phyloP scores from a whole-genome alignment of 2,329 filamentous ascomycete genomes.

The Orbilia javanica region DNA sequence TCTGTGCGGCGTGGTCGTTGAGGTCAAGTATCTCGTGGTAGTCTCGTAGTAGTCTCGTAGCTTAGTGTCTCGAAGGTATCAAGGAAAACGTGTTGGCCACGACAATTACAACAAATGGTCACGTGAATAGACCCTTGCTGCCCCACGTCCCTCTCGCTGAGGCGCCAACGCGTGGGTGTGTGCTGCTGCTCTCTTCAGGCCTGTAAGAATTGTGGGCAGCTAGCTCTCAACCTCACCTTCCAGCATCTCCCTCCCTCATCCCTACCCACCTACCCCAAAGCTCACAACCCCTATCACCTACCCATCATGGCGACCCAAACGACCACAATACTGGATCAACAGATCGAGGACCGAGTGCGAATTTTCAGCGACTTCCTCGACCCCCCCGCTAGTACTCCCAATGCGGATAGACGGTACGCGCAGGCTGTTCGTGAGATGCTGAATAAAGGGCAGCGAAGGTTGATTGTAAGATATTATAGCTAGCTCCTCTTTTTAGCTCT shows the following conservation, averaged over 20 bases:
- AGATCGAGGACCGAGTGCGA: conserved; percentile 59
- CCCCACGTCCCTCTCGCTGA: conserved; percentile 1
- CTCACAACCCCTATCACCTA: background rate
- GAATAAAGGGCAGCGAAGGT: conserved; percentile 74
- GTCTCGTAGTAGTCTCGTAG: no score
- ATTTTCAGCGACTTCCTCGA: conserved; percentile 61
- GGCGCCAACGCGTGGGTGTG: conserved; percentile 4
- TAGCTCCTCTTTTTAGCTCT: background rate
- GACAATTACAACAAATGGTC: background rate
- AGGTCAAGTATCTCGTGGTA: no score
- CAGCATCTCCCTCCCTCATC: conserved; percentile 1
- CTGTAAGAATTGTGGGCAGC: conserved; percentile 15
- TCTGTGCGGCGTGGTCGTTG: no score
- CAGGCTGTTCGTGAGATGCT: conserved; percentile 70
- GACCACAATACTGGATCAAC: conserved; percentile 41
- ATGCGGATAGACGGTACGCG: conserved; percentile 62
- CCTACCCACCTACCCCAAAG: background rate
- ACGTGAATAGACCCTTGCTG: conserved; percentile 3
- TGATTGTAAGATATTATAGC: conserved; percentile 72
- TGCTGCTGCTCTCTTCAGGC: background rate
- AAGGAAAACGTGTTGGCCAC: background rate
- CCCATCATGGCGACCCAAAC: conserved; percentile 43
- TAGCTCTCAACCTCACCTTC: background rate
- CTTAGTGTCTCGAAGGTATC: background rate
- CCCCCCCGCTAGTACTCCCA: conserved; percentile 54